phyloP scores from a whole-genome alignment of 2,329 filamentous ascomycete species.

The Sporothrix euskadiensis region DNA sequence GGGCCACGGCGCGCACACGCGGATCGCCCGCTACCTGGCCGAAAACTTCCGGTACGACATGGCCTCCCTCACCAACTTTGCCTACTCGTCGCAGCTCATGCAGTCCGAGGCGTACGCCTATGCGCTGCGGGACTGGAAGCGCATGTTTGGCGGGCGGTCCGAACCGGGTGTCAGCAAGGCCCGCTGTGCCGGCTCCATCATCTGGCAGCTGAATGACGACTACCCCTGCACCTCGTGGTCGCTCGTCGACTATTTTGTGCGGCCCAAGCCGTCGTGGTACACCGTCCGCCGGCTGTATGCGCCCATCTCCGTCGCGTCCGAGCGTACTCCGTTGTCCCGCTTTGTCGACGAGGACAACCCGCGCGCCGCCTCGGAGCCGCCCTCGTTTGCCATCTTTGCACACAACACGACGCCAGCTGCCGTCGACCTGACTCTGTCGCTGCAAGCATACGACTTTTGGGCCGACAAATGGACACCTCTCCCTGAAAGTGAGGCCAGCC shows the following conservation, averaged over 20 bases:
- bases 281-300: slow-evolving; percentile 77
- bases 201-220: slow-evolving; percentile 87
- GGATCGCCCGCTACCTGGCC: slow-evolving; percentile 83
- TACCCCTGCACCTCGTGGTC: slow-evolving; percentile 81
- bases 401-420: not conserved
- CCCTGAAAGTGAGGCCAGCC: not conserved
- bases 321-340: slow-evolving; percentile 44
- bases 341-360: slow-evolving; percentile 12
- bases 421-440: not conserved
- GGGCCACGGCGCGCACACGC: slow-evolving; percentile 81
- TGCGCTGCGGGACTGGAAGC: slow-evolving; percentile 53
- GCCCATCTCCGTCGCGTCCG: slow-evolving; percentile 68
- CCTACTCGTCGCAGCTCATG: slow-evolving; percentile 70
- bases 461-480: not conserved
- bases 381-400: slow-evolving; percentile 1
- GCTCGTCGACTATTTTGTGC: slow-evolving; percentile 75
- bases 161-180: slow-evolving; percentile 72
- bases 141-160: slow-evolving; percentile 59
- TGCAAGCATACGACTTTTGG: slow-evolving; percentile 11
- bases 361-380: not conserved
- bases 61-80: slow-evolving; percentile 64
- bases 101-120: slow-evolving; percentile 66
- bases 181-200: slow-evolving; percentile 73
- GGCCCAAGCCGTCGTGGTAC: slow-evolving; percentile 77
- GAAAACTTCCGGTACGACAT: slow-evolving; percentile 77